Base-by-base conservation (phyloP, 2,329 filamentous ascomycete species). In the Aspergillus brasiliensis region DNA sequence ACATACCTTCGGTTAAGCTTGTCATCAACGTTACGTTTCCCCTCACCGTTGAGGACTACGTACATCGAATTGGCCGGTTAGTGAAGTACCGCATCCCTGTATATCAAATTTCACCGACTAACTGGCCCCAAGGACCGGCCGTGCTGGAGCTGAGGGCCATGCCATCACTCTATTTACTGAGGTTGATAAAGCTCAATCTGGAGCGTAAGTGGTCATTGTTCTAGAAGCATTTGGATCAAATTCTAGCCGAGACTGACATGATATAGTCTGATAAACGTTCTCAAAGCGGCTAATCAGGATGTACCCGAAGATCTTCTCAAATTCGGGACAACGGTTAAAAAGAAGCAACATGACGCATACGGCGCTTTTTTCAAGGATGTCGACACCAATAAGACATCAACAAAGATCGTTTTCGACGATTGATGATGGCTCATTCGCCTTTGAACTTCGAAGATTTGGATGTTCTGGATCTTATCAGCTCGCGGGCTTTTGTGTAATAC, bases 321-420 rank as follows among this genome's bases (percentile, higher is more conserved):
- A 80, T 99, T 97, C 69, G 95, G 95, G 70, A 96, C 92, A 21
- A 98, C 94, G 0, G 95, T 99, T 55, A 99, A 98, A 87, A 97
- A 96, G 87, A 98, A 98, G 92, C 86, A 88, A 51, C 95, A 99
- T 80, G 91, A 92, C 71, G 90, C 91, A 51, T 99, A 98, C 73
- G 95, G 95, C 59, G 92, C 92, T 31, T 98, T 98, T 75, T 97
- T 91, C 83, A 97, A 95, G 79, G 92, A 97, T 69, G 88, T 91
- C 8, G 90, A 91, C 69, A 88, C 88, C 76, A 91, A 85, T 75
- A 90, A 94, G 79, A 89, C 91, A 77, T 88, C 91, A 27, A 95
- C 90, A 59, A 97, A 97, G 83, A 96, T 97, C 74, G 93, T 87
- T 49, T 97, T 97, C 80, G 92, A 96, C 71, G 77, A 81, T 64